Evolutionary conservation across 1,284 basidiomycete species (phyloP), one percentile per base, ranked within the genome.

Genomic region (Entoloma clypeatum): DNA sequence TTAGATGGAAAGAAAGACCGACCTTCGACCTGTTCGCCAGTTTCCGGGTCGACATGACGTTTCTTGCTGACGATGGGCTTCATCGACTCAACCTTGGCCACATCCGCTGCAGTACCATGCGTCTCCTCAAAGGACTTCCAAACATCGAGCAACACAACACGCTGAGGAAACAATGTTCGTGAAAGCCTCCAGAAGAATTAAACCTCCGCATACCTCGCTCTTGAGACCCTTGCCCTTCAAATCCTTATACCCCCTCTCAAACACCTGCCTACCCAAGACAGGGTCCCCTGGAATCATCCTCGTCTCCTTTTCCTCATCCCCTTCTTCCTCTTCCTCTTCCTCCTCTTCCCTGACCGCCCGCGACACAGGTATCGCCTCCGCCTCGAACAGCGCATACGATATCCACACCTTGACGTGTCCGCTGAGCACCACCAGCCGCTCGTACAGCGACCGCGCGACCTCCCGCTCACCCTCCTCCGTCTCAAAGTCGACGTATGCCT

Each of bases 401-500:
- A 89, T 81, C 86, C 86, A 90, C 8, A 89, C 85, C 67, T 99
- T 99, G 64, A 94, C 91, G 61, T 99, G 95, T 0, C 91, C 90
- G 47, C 92, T 96, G 41, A 89, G 74, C 32, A 79, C 71, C 37
- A 97, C 72, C 13, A 99, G 75, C 18, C 93, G 78, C 67, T 98
- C 93, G 63, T 96, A 99, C 40, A 99, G 62, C n/a, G 75, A 72
- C 21, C 94, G 74, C 2, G 90, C 87, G 24, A 79, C 77, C 49
- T 89, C 89, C 43, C 92, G 81, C 57, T 98, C 92, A 50, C 92
- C 88, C 62, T 96, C 92, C 50, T 94, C 92, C 52, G 92, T 86
- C 64, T 95, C 92, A 53, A 93, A 92, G 66, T 99, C 95, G 67
- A 99, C 92, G 64, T 93, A 99, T 3, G 92, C 90, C 60, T 93